Evolutionary conservation across 2,329 filamentous ascomycete genomes (phyloP).

Genomic region (Aspergillus piperis): DNA sequence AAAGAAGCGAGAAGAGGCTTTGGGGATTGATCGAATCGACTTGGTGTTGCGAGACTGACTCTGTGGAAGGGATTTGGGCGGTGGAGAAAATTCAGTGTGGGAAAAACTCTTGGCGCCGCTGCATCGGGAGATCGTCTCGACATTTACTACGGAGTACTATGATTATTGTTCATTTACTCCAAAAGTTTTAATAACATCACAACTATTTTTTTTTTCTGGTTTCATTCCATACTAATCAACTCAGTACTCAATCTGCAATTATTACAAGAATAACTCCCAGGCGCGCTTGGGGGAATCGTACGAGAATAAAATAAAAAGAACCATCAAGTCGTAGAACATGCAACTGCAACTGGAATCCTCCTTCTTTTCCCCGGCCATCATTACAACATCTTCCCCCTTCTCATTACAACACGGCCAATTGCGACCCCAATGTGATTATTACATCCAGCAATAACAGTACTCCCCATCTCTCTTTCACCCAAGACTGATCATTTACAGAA

Average conservation of each 20-base stretch:
- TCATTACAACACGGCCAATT: background rate
- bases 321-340: constrained; percentile 11
- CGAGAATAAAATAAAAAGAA: background rate
- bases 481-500: constrained; percentile 50
- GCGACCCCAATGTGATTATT: background rate
- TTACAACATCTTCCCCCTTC: background rate
- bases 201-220: background rate
- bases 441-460: background rate
- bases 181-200: background rate
- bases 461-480: background rate
- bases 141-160: background rate
- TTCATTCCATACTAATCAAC: background rate
- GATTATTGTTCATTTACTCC: background rate
- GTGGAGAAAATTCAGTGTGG: constrained; percentile 47
- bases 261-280: constrained; percentile 1
- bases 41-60: constrained; percentile 15
- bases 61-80: constrained; percentile 26
- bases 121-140: background rate
- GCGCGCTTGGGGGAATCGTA: constrained; percentile 6
- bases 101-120: constrained; percentile 41
- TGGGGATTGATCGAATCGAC: constrained; percentile 12
- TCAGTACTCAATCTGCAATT: background rate
- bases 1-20: constrained; percentile 11
- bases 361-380: background rate
- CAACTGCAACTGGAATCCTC: background rate